Percentiles rank a stretch among this genome's conserved stretches.
Conservation (phyloP, 352 stramenopile genomes). For the Globisporangium splendens region DNA sequence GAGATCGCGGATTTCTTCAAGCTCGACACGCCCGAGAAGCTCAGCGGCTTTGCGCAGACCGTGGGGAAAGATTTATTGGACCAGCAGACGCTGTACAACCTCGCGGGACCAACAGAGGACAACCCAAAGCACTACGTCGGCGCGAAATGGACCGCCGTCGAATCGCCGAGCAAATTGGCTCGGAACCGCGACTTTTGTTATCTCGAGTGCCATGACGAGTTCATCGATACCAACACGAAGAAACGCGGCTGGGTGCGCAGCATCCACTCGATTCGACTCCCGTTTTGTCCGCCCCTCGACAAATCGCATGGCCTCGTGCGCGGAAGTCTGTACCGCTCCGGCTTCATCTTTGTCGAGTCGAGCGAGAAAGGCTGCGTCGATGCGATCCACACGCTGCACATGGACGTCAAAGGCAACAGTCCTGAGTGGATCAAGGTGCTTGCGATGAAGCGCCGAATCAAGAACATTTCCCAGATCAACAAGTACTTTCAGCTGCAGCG, state of each 20-base stretch:
- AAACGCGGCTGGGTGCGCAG: conserved; percentile 72
- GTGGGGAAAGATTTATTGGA: conserved; percentile 78
- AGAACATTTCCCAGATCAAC: conserved; percentile 69
- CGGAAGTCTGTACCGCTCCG: conserved; percentile 71
- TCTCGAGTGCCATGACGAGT: conserved; percentile 83
- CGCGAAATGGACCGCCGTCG: conserved; percentile 78
- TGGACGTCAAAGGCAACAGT: conserved; percentile 78
- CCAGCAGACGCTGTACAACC: conserved; percentile 69
- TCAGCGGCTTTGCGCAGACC: conserved; percentile 62
- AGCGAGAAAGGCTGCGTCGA: conserved; percentile 45
- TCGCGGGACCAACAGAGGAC: conserved; percentile 53
- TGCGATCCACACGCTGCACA: conserved; percentile 68
- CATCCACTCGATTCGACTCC: conserved; percentile 76
- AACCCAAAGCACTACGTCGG: conserved; percentile 85
- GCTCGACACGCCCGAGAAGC: conserved; percentile 68
- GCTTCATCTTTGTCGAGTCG: conserved; percentile 79
- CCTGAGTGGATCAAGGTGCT: conserved; percentile 79
- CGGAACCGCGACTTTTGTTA: conserved; percentile 83
- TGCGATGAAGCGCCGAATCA: conserved; percentile 70
- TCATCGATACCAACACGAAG: conserved; percentile 68
- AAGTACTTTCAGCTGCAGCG: conserved; percentile 63
- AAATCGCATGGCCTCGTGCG: conserved; percentile 62
- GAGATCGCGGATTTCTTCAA: conserved; percentile 81
- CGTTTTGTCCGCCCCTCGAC: conserved; percentile 58
- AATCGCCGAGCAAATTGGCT: conserved; percentile 71